These are phyloP conservation scores for Erigeron canadensis DNA, from an alignment of 129 eudicot species.

Conservation along the genomic window DNA sequence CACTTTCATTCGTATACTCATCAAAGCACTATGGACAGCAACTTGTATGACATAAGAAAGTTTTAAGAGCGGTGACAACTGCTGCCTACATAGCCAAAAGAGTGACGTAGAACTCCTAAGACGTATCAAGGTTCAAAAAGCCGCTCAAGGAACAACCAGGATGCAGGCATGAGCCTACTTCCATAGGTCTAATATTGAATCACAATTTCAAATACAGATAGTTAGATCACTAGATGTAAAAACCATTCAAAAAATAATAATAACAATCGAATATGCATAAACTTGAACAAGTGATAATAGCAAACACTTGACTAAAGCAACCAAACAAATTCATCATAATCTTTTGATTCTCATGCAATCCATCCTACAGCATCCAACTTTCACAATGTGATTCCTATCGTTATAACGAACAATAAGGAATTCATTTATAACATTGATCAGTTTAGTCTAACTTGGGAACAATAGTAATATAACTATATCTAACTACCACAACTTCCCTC, in stretches of 20 bases:
- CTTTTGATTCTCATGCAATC: not conserved
- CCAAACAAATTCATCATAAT: constrained; percentile 1
- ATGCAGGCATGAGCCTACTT: constrained; percentile 25
- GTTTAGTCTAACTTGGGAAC: constrained; percentile 1
- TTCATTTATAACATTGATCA: not conserved
- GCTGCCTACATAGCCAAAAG: constrained; percentile 25
- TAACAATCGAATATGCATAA: not conserved
- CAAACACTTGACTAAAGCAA: not conserved
- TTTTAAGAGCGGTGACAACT: constrained; percentile 19
- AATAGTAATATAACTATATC: not conserved
- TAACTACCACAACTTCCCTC: constrained; percentile 14
- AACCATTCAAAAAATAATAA: not conserved
- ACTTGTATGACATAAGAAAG: constrained; percentile 28
- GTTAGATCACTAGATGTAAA: constrained; percentile 20
- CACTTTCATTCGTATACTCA: constrained; percentile 18
- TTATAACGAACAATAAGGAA: constrained; percentile 12
- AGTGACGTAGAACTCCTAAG: constrained; percentile 13
- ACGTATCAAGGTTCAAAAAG: constrained; percentile 19
- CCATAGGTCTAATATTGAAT: constrained; percentile 16
- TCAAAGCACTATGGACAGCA: constrained; percentile 30
- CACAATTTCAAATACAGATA: constrained; percentile 17
- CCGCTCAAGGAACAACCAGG: constrained; percentile 29
- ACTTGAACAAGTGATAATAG: constrained; percentile 3
- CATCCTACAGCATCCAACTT: constrained; percentile 9
- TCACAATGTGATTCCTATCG: constrained; percentile 5